Conservation (phyloP, 306 rosid genomes). For the Glycine tomentella region DNA sequence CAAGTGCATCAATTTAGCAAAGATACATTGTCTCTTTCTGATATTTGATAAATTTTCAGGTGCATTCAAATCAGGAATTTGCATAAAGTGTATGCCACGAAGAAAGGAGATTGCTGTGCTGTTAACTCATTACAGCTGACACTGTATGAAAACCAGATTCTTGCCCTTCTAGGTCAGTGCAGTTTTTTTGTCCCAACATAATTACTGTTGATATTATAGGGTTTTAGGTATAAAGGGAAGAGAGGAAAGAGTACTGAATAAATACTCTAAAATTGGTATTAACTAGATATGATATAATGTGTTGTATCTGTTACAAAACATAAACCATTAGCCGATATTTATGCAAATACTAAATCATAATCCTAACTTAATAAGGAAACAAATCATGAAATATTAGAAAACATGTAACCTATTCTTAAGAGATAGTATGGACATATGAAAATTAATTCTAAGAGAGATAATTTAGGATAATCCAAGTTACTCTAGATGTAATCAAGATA, state of each 20-base stretch:
- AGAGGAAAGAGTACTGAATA: background rate
- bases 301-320: background rate
- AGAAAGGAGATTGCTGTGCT: conserved; percentile 86
- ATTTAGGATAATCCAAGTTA: background rate
- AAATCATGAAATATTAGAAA: background rate
- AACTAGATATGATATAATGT: background rate
- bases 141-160: conserved; percentile 94
- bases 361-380: background rate
- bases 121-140: conserved; percentile 82
- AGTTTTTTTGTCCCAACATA: background rate
- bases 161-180: conserved; percentile 91
- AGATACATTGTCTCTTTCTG: conserved; percentile 36
- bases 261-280: background rate
- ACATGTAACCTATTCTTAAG: background rate
- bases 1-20: conserved; percentile 38
- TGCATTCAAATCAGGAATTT: conserved; percentile 95
- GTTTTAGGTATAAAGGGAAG: background rate
- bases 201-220: conserved; percentile 9
- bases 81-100: conserved; percentile 82
- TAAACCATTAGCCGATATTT: background rate
- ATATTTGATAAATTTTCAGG: conserved; percentile 58
- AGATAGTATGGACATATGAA: background rate
- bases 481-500: background rate
- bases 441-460: background rate
- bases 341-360: background rate